These are phyloP conservation scores for Beauveria asiatica DNA, from an alignment of 2,329 filamentous ascomycete species.

Conservation along the genomic window DNA sequence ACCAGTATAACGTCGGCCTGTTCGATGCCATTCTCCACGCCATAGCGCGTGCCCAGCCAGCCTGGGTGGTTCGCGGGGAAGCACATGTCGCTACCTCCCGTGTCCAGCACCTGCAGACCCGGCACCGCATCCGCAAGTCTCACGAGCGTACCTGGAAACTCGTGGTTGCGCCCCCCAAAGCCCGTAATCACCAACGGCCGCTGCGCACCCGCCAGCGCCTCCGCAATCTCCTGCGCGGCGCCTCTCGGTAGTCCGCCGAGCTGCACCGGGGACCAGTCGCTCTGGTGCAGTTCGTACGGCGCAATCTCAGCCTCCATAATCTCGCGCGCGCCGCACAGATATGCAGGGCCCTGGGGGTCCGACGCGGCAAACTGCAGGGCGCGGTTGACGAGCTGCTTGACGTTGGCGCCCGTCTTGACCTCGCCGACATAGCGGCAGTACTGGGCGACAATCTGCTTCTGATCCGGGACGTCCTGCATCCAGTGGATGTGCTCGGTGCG, in stretches of 20 bases:
- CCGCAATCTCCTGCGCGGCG: conserved; percentile 51
- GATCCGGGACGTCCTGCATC: conserved; percentile 77
- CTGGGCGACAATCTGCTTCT: conserved; percentile 71
- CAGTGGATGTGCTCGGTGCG: conserved; percentile 80
- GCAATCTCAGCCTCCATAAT: conserved; percentile 79
- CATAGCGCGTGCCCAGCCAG: conserved; percentile 65
- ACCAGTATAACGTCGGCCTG: conserved; percentile 79
- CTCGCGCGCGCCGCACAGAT: conserved; percentile 69
- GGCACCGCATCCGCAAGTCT: conserved; percentile 59
- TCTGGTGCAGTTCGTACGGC: conserved; percentile 60
- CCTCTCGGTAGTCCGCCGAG: conserved; percentile 48
- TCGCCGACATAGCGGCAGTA: conserved; percentile 80
- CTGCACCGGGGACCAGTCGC: conserved; percentile 61
- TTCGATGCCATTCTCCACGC: conserved; percentile 62
- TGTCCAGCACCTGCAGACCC: conserved; percentile 64
- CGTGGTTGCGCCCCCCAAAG: conserved; percentile 62
- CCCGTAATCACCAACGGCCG: conserved; percentile 63
- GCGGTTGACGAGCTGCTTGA: conserved; percentile 84
- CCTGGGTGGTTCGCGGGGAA: conserved; percentile 63
- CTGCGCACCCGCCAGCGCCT: conserved; percentile 54
- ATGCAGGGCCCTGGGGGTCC: conserved; percentile 71
- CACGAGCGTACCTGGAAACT: conserved; percentile 52
- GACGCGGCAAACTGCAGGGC: conserved; percentile 74
- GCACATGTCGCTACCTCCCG: conserved; percentile 72
- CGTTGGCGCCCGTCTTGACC: conserved; percentile 74